Base-by-base conservation (phyloP, 352 stramenopile genomes). In the Globisporangium abappressorium region DNA sequence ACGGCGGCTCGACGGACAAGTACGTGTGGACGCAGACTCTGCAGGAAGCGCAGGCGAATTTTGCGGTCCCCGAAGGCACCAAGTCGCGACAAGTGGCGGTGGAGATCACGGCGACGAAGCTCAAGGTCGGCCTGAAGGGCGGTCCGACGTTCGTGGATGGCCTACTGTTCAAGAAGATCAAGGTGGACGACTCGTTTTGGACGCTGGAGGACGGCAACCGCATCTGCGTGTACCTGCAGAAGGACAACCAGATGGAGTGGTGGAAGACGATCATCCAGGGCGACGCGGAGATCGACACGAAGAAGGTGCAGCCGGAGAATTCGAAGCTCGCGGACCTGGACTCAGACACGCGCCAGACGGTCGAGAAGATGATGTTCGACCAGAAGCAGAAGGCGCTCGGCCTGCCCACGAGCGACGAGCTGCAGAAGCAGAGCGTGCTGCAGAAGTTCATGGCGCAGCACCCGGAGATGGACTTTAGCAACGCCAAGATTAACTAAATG, bases 311-410 rank as follows among this genome's bases (percentile, higher is more conserved):
- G 70, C 98, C 98, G 1, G 98, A 99, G 84, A 99, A 99, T 81
- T 99, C 94, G 12, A 98, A 99, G 73, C 85, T 99, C 24, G 84
- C 70, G 20, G 98, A 99, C 77, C 78, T 99, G 66, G 98, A 99
- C 78, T 93, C 96, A 5, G 98, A 99, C 62, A 99, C 97, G 24
- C 85, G 98, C 46, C 93, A 99, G 73, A 99, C 98, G 3, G 98
- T 99, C 20, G 98, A 99, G 81, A 99, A 99, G 73, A 99, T 99
- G 98, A 99, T 99, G 98, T 98, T 97, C 70, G 91, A 98, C 70
- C 94, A 98, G 76, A 86, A 92, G 36, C 97, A 99, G 82, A 99
- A 99, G 77, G 95, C 97, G 0, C 84, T 99, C 75, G 97, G 97
- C 2, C 78, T 98, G 47, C 98, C 98, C 1, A 98, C 97, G 8